Evolutionary conservation across 345 rosid genomes (phyloP).

Genomic region (Acer yangbiense): DNA sequence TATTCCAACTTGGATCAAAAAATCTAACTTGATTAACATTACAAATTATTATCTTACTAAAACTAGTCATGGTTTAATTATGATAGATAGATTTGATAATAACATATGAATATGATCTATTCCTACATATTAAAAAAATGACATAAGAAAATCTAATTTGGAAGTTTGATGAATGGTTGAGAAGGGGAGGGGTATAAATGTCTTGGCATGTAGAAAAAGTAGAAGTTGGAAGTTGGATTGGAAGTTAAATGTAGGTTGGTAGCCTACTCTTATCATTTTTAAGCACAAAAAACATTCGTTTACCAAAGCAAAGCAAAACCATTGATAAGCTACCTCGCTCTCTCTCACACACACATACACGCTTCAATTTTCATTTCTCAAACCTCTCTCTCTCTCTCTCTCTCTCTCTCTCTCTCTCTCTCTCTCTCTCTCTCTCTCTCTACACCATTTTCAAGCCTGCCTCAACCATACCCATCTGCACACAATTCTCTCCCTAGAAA

Average conservation of each 20-base stretch:
- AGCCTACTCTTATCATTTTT: conserved; percentile 37
- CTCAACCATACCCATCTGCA: conserved; percentile 36
- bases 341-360: not conserved
- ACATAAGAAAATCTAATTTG: no score
- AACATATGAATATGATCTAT: no score
- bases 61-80: no score
- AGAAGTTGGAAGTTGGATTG: conserved; percentile 28
- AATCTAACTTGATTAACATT: no score
- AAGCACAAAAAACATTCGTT: conserved; percentile 14
- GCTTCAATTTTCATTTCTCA: not conserved
- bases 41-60: no score
- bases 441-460: conserved; percentile 33
- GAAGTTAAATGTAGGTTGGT: conserved; percentile 43
- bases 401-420: not conserved
- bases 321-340: not conserved
- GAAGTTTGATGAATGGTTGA: not conserved
- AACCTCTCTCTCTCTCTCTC: not conserved
- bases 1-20: no score
- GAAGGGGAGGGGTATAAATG: conserved; percentile 6
- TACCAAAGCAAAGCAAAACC: conserved; percentile 15
- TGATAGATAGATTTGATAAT: no score
- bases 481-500: not conserved
- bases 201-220: not conserved
- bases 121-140: no score
- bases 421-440: not conserved